These are phyloP conservation scores for Rosa chinensis DNA, from an alignment of 306 rosid genomes.

Conservation along the genomic window DNA sequence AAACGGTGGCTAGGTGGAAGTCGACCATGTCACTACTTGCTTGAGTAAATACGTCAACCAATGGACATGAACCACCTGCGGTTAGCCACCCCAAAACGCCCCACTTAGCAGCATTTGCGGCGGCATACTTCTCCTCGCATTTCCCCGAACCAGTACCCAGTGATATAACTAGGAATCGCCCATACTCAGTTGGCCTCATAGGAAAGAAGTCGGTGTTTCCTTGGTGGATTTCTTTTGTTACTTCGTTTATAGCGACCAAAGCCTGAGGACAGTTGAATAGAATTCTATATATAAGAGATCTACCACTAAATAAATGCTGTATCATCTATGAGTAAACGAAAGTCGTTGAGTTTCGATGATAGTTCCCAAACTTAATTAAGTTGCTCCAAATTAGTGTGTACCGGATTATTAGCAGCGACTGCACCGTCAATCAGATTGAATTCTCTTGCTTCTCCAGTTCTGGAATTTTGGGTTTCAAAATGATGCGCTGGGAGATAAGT, in stretches of 20 bases:
- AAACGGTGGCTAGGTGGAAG: constrained; percentile 23
- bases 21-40: constrained; percentile 38
- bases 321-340: neutral
- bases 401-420: constrained; percentile 49
- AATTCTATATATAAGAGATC: neutral
- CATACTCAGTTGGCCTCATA: constrained; percentile 24
- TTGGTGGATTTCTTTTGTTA: constrained; percentile 25
- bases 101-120: constrained; percentile 36
- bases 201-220: constrained; percentile 31
- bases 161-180: constrained; percentile 31
- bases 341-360: no score
- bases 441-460: constrained; percentile 21
- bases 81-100: constrained; percentile 35
- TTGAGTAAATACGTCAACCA: constrained; percentile 29
- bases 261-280: constrained; percentile 9
- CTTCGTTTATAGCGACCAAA: constrained; percentile 36
- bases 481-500: constrained; percentile 32
- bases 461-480: constrained; percentile 18
- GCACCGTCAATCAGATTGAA: constrained; percentile 44
- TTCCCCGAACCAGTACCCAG: constrained; percentile 40
- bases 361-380: no score
- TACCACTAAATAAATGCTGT: neutral
- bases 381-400: neutral
- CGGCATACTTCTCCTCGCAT: constrained; percentile 29
- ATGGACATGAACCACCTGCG: constrained; percentile 21